Conservation (phyloP, 805 yeast genomes). For the Candida vartiovaarae region DNA sequence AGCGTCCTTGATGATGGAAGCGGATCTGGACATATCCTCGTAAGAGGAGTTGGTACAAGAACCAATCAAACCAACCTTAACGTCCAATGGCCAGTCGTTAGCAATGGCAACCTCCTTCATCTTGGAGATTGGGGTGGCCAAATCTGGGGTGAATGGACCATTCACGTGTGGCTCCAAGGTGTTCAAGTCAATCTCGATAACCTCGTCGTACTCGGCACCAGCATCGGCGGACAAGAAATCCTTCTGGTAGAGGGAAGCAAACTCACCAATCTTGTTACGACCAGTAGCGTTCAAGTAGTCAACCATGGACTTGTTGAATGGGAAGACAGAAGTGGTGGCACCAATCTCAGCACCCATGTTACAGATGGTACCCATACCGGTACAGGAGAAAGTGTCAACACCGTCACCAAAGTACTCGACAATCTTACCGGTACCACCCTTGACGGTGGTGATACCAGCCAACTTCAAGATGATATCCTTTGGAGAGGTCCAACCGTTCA, state of each 20-base stretch:
- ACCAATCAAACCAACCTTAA: conserved; percentile 93
- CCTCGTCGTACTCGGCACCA: conserved; percentile 90
- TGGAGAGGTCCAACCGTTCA: conserved; percentile 96
- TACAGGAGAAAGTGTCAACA: conserved; percentile 85
- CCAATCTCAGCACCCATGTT: conserved; percentile 99
- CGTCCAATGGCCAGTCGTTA: conserved; percentile 89
- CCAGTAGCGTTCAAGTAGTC: conserved; percentile 83
- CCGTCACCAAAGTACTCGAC: conserved; percentile 97
- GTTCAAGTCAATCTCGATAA: conserved; percentile 82
- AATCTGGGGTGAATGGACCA: conserved; percentile 98
- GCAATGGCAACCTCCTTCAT: conserved; percentile 76
- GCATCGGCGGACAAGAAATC: conserved; percentile 77
- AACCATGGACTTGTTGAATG: conserved; percentile 85
- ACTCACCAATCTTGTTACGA: conserved; percentile 77
- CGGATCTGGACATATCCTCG: conserved; percentile 97
- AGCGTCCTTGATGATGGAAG: conserved; percentile 87
- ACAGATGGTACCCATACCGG: conserved; percentile 99
- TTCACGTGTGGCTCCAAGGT: conserved; percentile 92
- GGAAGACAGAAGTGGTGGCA: conserved; percentile 97
- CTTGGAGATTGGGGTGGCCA: conserved; percentile 90
- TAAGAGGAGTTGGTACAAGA: conserved; percentile 98
- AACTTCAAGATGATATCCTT: conserved; percentile 90
- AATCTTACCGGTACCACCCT: conserved; percentile 97
- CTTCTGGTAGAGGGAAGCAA: conserved; percentile 61
- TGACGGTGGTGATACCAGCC: conserved; percentile 91